These are phyloP conservation scores for Conringia planisiliqua DNA, from an alignment of 345 rosid species.

Conservation along the genomic window DNA sequence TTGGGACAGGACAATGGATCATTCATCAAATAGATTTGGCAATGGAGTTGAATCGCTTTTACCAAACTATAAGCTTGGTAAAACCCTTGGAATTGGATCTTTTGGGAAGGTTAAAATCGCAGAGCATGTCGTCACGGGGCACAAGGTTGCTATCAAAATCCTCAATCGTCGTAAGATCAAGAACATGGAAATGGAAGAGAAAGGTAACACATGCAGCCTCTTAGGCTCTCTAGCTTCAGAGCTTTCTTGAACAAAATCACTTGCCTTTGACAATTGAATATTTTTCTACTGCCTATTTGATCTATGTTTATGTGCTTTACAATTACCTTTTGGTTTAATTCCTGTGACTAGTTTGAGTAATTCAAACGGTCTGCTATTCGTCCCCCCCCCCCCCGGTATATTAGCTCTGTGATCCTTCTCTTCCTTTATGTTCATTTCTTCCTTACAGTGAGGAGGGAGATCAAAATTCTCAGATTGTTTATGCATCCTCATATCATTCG, in stretches of 20 bases:
- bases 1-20: constrained; percentile 50
- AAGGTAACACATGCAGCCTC: constrained; percentile 49
- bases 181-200: constrained; percentile 85
- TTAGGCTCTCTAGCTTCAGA: background rate
- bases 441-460: constrained; percentile 80
- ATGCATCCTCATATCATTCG: constrained; percentile 97
- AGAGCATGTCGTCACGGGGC: constrained; percentile 75
- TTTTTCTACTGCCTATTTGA: background rate
- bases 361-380: background rate
- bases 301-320: background rate
- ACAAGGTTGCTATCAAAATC: constrained; percentile 93
- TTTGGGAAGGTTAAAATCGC: constrained; percentile 96
- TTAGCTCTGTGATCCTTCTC: background rate
- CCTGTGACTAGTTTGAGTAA: background rate
- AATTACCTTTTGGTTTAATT: background rate
- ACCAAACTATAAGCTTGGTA: constrained; percentile 75
- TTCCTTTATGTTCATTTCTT: background rate
- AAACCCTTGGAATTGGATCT: constrained; percentile 87
- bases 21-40: constrained; percentile 45
- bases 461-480: constrained; percentile 75
- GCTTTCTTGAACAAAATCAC: background rate
- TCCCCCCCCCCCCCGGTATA: too few species aligned
- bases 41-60: constrained; percentile 49
- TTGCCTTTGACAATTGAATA: background rate
- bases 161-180: constrained; percentile 83